Evolutionary conservation across 1,284 basidiomycete genomes (phyloP).

Genomic region (Vanrija sp.): DNA sequence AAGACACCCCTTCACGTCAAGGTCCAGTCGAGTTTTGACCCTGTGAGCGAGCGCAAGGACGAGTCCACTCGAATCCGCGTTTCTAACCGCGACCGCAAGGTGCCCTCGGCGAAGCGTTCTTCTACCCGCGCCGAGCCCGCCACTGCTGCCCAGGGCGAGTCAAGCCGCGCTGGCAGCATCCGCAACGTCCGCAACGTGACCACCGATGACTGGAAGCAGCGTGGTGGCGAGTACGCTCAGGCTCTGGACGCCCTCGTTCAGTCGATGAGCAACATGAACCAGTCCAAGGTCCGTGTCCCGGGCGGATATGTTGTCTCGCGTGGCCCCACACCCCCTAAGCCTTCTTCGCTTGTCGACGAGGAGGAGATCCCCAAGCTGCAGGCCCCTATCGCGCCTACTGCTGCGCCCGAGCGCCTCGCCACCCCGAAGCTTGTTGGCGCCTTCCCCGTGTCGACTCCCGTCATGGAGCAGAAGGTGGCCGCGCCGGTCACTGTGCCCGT

Average conservation of each 20-base stretch:
- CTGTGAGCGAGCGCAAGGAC: conserved; percentile 17
- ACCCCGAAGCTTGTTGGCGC: conserved; percentile 8
- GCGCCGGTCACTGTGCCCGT: too few relatives aligned
- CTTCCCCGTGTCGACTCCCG: not conserved
- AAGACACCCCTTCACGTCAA: conserved; percentile 49
- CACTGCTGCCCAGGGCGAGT: not conserved
- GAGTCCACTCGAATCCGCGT: not conserved
- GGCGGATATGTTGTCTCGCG: conserved; percentile 4
- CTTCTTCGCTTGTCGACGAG: conserved; percentile 2
- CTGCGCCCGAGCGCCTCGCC: not conserved
- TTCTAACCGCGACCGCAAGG: too few relatives aligned
- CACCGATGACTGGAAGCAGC: not conserved
- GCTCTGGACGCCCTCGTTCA: conserved; percentile 10
- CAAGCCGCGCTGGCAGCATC: not conserved
- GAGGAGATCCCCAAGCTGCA: conserved; percentile 5
- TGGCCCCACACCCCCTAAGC: not conserved
- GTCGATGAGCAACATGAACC: not conserved
- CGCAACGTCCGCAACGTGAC: not conserved
- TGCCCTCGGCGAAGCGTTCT: not conserved
- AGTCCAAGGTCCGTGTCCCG: conserved; percentile 4
- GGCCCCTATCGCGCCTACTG: not conserved
- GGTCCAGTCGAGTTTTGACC: conserved; percentile 25
- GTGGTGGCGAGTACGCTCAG: conserved; percentile 15
- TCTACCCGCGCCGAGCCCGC: not conserved
- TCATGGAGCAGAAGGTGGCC: not conserved